A percentile compares a stretch with the other conserved stretches of the same genome.
phyloP scores from a whole-genome alignment of 352 stramenopile species.

The Phytophthora brassicae region DNA sequence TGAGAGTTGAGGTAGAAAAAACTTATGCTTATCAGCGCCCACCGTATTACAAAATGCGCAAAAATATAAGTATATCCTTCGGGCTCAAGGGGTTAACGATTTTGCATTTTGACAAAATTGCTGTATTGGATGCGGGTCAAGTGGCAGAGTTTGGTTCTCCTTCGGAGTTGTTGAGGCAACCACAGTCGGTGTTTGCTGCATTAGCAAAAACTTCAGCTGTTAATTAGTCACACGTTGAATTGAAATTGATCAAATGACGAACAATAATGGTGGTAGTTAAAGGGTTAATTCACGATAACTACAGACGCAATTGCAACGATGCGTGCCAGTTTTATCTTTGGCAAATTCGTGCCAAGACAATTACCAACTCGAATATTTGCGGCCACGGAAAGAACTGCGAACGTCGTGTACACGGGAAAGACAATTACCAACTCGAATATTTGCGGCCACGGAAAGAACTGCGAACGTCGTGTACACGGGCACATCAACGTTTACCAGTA shows the following conservation, averaged over 20 bases:
- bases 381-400: background rate
- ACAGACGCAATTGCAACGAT: constrained; percentile 27
- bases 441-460: background rate
- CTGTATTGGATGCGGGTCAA: constrained; percentile 55
- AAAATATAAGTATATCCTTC: no score
- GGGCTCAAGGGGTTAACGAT: no score
- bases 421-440: background rate
- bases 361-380: background rate
- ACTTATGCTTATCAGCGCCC: constrained; percentile 95
- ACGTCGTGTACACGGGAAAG: constrained; percentile 11
- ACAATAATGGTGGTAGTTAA: no score
- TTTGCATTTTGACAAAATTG: constrained; percentile 27
- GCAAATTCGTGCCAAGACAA: constrained; percentile 34
- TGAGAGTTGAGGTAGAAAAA: no score
- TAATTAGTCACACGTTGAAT: no score
- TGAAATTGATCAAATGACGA: no score
- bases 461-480: background rate
- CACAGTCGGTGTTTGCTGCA: constrained; percentile 36
- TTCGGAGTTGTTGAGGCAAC: constrained; percentile 49
- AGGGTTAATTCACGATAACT: constrained; percentile 30
- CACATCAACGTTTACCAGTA: constrained; percentile 60
- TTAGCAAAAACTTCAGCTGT: no score
- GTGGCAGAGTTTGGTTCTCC: constrained; percentile 86
- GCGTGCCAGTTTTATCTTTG: constrained; percentile 36
- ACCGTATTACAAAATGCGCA: no score